A percentile compares a stretch with the other conserved stretches of the same genome.
Evolutionary conservation across 768 basidiomycete genomes (phyloP).

Genomic region (Hemileccinum rubropunctum): DNA sequence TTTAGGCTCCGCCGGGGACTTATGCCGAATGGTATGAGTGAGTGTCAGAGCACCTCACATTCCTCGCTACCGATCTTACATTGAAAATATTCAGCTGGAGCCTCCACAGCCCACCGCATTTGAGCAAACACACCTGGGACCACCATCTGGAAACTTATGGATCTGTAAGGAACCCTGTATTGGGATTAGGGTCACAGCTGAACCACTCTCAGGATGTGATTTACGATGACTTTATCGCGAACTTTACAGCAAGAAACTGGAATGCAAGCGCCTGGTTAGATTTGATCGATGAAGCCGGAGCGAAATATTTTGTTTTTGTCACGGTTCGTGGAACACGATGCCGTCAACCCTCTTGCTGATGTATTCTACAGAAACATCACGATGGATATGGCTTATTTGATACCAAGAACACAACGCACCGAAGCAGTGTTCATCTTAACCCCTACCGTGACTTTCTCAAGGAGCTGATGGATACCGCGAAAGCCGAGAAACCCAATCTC

Average conservation of each 20-base stretch:
- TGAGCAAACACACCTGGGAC: conserved; percentile 41
- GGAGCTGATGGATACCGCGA: conserved; percentile 50
- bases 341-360: not conserved
- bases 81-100: conserved; percentile 32
- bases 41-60: conserved; percentile 16
- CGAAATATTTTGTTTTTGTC: conserved; percentile 60
- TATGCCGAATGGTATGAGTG: conserved; percentile 62
- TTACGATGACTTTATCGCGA: conserved; percentile 58
- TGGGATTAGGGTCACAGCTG: not conserved
- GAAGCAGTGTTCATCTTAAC: conserved; percentile 47
- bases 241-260: conserved; percentile 52
- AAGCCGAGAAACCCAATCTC: conserved; percentile 45
- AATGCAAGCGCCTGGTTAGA: conserved; percentile 55
- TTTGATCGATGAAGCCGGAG: conserved; percentile 53
- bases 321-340: conserved; percentile 33
- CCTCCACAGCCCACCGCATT: conserved; percentile 36
- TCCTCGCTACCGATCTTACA: not conserved
- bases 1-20: conserved; percentile 36
- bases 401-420: conserved; percentile 49
- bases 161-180: conserved; percentile 23
- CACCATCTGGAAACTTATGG: conserved; percentile 53
- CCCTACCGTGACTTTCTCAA: conserved; percentile 51
- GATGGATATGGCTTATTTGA: conserved; percentile 60
- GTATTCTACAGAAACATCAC: conserved; percentile 49
- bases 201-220: conserved; percentile 35